Conservation (phyloP, 352 stramenopile species). For the Phytophthora capsici region DNA sequence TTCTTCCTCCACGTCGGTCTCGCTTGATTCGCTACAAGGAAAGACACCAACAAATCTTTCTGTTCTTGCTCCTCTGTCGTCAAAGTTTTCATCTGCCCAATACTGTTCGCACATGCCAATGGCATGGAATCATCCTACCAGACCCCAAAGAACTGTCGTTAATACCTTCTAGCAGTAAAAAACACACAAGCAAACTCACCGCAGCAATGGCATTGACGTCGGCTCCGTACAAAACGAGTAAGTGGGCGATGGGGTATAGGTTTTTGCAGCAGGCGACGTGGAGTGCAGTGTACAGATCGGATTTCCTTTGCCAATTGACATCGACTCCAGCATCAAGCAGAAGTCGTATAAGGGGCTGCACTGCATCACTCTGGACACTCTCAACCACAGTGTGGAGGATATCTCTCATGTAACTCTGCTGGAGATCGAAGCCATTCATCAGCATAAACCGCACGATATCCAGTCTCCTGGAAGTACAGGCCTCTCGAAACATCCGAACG, state of each 20-base stretch:
- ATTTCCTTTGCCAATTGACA: slow-evolving; percentile 75
- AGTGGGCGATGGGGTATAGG: slow-evolving; percentile 61
- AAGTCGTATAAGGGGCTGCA: slow-evolving; percentile 65
- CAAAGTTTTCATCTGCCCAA: slow-evolving; percentile 5
- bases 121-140: slow-evolving; percentile 73
- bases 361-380: slow-evolving; percentile 40
- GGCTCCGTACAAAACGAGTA: slow-evolving; percentile 73
- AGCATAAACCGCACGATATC: slow-evolving; percentile 75
- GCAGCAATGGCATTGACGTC: slow-evolving; percentile 77
- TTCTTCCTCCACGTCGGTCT: slow-evolving; percentile 59
- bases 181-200: slow-evolving; percentile 29
- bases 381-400: slow-evolving; percentile 62
- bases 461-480: slow-evolving; percentile 46
- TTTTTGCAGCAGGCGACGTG: slow-evolving; percentile 73
- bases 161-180: not conserved
- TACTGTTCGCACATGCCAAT: slow-evolving; percentile 52
- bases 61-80: slow-evolving; percentile 22
- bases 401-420: slow-evolving; percentile 61
- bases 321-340: slow-evolving; percentile 67
- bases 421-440: slow-evolving; percentile 66
- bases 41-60: slow-evolving; percentile 41
- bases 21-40: slow-evolving; percentile 54
- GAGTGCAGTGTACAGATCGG: slow-evolving; percentile 68
- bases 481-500: slow-evolving; percentile 73
- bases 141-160: not conserved